Base-by-base conservation (phyloP, 805 yeast species). In the Candida xyloterini region DNA sequence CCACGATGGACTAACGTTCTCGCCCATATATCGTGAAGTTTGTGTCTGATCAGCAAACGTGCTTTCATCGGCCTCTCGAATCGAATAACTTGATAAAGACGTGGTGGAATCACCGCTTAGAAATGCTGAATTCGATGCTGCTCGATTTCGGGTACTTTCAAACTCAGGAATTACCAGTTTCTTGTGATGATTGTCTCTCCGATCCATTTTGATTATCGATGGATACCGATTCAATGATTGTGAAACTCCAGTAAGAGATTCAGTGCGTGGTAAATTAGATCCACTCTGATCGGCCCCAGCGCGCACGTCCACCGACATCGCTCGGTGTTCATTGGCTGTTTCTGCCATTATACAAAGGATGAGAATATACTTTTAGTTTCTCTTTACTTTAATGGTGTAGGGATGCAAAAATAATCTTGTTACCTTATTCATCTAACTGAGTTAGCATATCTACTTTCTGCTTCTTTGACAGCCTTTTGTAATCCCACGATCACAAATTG, bases 401-500 rank as follows among this genome's bases (percentile, higher is more conserved):
- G 20, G 25, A 21, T 31, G 20, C 34, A 21, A 21, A 16, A 18
- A 18, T 18, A 18, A 18, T 18, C 6, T 18, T 4, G 6, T 18
- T 18, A 18, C 6, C 20, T 20, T 2, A n/a, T 18, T 50, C 58
- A 69, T 15, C 73, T 77, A n/a, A 76, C 52, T 20, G 71, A 64
- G 44, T 71, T 71, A 25, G 77, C 69, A 48, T 76, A 77, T 42
- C 71, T 70, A 15, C 44, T 52, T 52, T 77, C 88, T 8, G 86
- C 83, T 51, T 86, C 81, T 33, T 75, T 78, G 10, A 86, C 86
- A 40, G 88, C 51, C 43, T 78, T 75, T 53, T 88, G 96, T 36
- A 93, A 66, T 2, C 81, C 76, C 10, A 84, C 74, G 35, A 90
- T 84, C 0, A 81, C 78, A 45, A 77, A 67, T 59, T 88, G 91